Evolutionary conservation across 345 rosid species (phyloP), one percentile per base, ranked within the genome.

Genomic region (Pseudoturritis turrita): DNA sequence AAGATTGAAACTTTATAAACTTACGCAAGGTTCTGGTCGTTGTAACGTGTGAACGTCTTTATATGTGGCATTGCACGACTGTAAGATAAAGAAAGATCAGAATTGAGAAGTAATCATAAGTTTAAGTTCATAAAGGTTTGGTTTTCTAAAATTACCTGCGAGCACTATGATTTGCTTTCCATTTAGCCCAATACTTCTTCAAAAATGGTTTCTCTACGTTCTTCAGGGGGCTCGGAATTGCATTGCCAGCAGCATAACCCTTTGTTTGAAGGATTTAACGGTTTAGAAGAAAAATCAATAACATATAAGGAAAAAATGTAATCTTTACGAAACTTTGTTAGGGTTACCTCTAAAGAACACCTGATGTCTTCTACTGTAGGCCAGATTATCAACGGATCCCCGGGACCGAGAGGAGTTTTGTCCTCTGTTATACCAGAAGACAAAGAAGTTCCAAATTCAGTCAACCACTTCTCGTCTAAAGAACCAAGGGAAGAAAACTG

Each of bases 401-500:
- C 97, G 40, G 65, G 86, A 49, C 97, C 97, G 29, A 91, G 97
- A 58, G 88, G 88, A 55, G 75, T 71, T 78, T 82, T 87, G 65
- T 88, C 97, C 78, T 91, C 96, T 45, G 87, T 76, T 19, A 69
- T 39, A 70, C 97, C 99, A 17, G 92, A 81, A 53, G 99, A 91
- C 92, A 91, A 79, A 19, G 97, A 91, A 49, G 83, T 71, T 76
- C 90, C 86, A 63, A 91, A 81, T 78, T 95, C 97, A 33, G 87
- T 68, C 87, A 95, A 85, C 96, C 97, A 91, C 81, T 91, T 95
- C 78, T 89, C 96, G 56, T 95, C 97, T 73, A 95, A 79, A 13
- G 93, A 95, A 72, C 99, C 96, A 17, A 95, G 87, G 62, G 97
- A 95, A 45, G 99, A 95, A 85, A 95, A 91, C 99, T 95, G 78